Evolutionary conservation across 345 rosid genomes (phyloP).

Genomic region (Salix caprea): DNA sequence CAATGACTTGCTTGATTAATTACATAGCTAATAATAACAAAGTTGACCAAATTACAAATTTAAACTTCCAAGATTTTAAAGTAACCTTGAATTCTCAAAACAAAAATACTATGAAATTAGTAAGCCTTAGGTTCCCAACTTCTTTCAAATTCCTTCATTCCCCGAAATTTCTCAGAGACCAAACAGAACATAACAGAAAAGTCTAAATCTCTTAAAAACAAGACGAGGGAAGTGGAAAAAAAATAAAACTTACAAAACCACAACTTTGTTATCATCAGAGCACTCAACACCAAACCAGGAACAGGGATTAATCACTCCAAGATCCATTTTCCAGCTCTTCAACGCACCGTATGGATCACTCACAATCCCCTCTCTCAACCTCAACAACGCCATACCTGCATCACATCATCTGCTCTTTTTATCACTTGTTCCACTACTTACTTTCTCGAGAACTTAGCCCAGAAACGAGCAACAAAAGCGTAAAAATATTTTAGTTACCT

Average conservation of each 20-base stretch:
- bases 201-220: background rate
- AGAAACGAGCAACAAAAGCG: background rate
- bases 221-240: too few species aligned
- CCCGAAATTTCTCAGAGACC: background rate
- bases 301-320: constrained; percentile 49
- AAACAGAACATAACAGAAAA: background rate
- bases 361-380: constrained; percentile 53
- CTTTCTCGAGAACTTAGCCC: background rate
- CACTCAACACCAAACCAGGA: constrained; percentile 83
- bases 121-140: background rate
- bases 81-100: background rate
- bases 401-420: background rate
- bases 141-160: background rate
- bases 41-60: background rate
- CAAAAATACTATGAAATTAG: background rate
- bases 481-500: background rate
- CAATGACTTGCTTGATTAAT: background rate
- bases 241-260: constrained; percentile 50
- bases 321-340: constrained; percentile 47
- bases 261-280: constrained; percentile 50
- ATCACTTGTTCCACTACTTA: background rate
- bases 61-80: background rate
- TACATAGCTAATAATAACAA: background rate
- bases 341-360: constrained; percentile 70
- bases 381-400: constrained; percentile 63